Base-by-base conservation (phyloP, 441 rosid genomes). In the Brassica hybrid region DNA sequence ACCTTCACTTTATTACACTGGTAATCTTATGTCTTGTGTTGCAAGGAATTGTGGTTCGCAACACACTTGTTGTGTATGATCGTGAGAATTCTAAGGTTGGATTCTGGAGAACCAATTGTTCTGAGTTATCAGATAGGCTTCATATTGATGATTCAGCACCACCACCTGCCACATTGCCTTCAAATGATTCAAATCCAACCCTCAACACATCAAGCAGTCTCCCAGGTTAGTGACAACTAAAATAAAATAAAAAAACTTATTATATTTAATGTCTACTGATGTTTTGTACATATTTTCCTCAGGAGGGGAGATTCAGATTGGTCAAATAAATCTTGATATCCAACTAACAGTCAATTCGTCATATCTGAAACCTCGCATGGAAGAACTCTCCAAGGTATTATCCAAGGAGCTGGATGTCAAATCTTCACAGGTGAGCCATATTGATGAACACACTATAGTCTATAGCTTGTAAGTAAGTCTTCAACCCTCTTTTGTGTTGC, bases 41-140 rank as follows among this genome's bases (percentile, higher is more conserved):
- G 48, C 30, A 71, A 91, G 99, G 97, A 72, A 95, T 95, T 36
- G 61, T 90, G 61, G 92, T 89, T 13, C 97, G 97, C 73, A 95
- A 95, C 71, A 93, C 96, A 32, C 91, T 95, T 75, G 98, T 93
- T 27, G 82, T 79, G 64, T 95, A 95, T 83, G 97, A 95, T 75
- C 93, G 97, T 10, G 94, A 89, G 80, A 87, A 91, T 81, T 84
- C 88, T 36, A 90, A 85, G 79, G 86, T 91, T 69, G 99, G 99
- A 27, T 95, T 95, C 71, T 90, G 97, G 99, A 95, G 91, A 85
- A 95, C 99, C 14, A 93, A 95, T 81, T 95, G 99, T 80, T 93
- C 98, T 0, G 91, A 90, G 85, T 76, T 93, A 69, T 91, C 94
- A 84, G 90, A 89, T 84, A 90, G 91, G 85, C 89, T 93, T 75